Conservation (phyloP, 257 asterid genomes). For the Fraxinus excelsior region DNA sequence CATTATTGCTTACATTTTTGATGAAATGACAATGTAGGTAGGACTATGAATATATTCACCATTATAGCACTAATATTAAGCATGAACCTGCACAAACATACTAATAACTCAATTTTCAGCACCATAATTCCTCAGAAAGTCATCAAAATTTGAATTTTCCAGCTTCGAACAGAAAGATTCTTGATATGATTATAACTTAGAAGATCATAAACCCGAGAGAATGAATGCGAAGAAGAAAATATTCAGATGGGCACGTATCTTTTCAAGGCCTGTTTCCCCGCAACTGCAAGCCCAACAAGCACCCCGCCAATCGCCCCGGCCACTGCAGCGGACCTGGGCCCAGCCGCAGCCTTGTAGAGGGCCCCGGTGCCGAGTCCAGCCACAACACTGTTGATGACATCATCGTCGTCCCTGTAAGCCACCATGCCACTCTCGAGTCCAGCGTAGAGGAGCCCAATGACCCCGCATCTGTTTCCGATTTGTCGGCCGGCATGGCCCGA, state of each 20-base stretch:
- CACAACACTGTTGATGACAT: constrained; percentile 43
- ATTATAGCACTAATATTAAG: constrained; percentile 1
- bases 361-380: constrained; percentile 57
- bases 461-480: constrained; percentile 81
- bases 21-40: constrained; percentile 17
- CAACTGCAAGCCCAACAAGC: constrained; percentile 46
- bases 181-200: not conserved
- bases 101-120: constrained; percentile 21
- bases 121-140: constrained; percentile 22
- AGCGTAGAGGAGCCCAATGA: constrained; percentile 76
- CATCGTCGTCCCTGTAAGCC: constrained; percentile 45
- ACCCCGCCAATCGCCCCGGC: constrained; percentile 57
- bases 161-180: constrained; percentile 23
- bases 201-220: constrained; percentile 23
- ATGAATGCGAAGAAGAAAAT: not conserved
- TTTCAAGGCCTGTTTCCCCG: constrained; percentile 49
- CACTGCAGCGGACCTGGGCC: constrained; percentile 52
- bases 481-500: constrained; percentile 79
- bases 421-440: constrained; percentile 89
- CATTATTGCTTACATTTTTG: constrained; percentile 9
- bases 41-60: constrained; percentile 17
- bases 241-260: constrained; percentile 50
- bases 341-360: constrained; percentile 52
- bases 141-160: constrained; percentile 31
- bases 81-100: not conserved